phyloP scores from a whole-genome alignment of 164 flowering plant species.

The Malania oleifera region DNA sequence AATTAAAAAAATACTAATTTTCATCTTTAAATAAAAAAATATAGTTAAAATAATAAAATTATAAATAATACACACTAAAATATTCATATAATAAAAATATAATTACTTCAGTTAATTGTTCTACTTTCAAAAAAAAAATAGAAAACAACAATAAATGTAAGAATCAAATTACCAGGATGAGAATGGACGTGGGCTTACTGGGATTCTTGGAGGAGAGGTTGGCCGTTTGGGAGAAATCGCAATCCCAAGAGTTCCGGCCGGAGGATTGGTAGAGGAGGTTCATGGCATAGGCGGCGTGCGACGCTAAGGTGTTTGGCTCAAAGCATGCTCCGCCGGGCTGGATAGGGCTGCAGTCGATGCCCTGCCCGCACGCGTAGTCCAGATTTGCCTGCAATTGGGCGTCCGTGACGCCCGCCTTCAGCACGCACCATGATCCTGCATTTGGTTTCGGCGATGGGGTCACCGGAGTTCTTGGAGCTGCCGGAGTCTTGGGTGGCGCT shows the following conservation, averaged over 20 bases:
- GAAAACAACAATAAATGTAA: neutral
- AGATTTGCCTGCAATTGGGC: conserved; percentile 60
- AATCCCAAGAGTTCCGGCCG: conserved; percentile 61
- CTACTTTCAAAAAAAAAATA: no score
- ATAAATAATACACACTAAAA: no score
- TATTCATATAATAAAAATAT: no score
- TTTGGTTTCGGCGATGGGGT: conserved; percentile 32
- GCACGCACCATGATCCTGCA: conserved; percentile 60
- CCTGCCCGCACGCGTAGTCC: conserved; percentile 72
- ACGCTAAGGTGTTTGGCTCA: conserved; percentile 55
- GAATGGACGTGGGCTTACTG: conserved; percentile 36
- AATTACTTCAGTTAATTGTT: no score
- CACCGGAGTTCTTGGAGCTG: conserved; percentile 22
- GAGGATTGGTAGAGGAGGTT: conserved; percentile 65
- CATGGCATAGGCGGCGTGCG: conserved; percentile 91
- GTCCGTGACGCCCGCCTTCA: conserved; percentile 54
- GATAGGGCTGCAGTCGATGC: conserved; percentile 61
- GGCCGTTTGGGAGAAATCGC: conserved; percentile 75
- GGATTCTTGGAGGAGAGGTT: conserved; percentile 59
- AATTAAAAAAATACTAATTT: no score
- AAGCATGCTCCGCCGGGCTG: conserved; percentile 79
- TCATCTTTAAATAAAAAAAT: no score
- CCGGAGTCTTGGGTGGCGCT: conserved; percentile 24
- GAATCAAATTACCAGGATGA: no score
- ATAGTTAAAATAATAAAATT: no score